Conservation (phyloP, 164 flowering plant genomes). For the Sedum album region DNA sequence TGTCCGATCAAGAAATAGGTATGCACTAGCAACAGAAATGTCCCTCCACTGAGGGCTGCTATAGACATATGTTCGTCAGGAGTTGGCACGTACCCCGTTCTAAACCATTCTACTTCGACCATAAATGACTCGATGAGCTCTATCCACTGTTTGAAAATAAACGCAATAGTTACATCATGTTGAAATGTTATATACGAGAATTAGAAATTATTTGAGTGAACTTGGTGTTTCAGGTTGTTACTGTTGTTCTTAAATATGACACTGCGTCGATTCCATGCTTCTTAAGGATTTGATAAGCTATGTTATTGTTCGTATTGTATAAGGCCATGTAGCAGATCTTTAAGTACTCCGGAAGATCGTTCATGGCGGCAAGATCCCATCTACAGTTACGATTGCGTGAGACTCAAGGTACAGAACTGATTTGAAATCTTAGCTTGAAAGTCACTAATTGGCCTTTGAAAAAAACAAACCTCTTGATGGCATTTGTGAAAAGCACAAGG, state of each 20-base stretch:
- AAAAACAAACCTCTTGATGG: slow-evolving; percentile 20
- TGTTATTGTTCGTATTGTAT: slow-evolving; percentile 18
- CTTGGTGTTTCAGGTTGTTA: not conserved
- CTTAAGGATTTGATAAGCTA: slow-evolving; percentile 15
- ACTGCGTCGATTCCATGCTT: slow-evolving; percentile 14
- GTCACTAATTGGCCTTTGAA: too few species aligned
- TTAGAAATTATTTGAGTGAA: too few species aligned
- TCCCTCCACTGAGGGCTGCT: too few species aligned
- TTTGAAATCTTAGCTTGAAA: not conserved
- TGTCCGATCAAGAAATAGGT: too few species aligned
- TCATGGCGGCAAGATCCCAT: slow-evolving; percentile 22
- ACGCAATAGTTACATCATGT: too few species aligned
- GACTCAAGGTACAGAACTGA: not conserved
- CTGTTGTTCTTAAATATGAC: slow-evolving; percentile 15
- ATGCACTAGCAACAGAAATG: too few species aligned
- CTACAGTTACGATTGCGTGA: not conserved
- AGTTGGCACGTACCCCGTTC: not conserved
- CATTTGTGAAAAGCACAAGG: slow-evolving; percentile 19
- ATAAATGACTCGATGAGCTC: not conserved
- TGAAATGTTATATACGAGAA: too few species aligned
- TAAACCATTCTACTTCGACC: not conserved
- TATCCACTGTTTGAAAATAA: not conserved
- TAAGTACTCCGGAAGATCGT: slow-evolving; percentile 23
- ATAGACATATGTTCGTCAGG: too few species aligned
- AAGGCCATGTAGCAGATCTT: slow-evolving; percentile 24